Base-by-base conservation (phyloP, 176 grass and related monocot species). In the Typha latifolia region DNA sequence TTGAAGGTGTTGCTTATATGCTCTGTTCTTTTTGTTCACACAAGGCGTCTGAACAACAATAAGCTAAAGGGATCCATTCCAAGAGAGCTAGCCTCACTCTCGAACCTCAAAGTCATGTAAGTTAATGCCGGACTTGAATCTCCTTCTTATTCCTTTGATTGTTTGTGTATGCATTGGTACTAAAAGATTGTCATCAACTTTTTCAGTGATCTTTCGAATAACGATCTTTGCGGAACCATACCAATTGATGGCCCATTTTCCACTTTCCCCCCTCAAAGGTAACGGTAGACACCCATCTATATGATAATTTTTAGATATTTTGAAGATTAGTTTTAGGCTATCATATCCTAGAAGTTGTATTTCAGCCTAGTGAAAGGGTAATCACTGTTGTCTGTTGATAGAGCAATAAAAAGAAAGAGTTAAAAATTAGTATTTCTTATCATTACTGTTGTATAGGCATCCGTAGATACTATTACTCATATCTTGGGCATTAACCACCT, bases 151-250 rank as follows among this genome's bases (percentile, higher is more conserved):
- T 69, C 57, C 4, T 47, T 53, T 18, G 9, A 69, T 27, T 22
- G 12, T 59, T 27, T 22, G 12, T 59, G 49, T 55, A 12, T 23
- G 14, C 15, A 16, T 32, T 79, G 23, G 31, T 66, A 47, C 16
- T 12, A 18, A 66, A 74, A 21, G 16, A 64, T 64, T 61, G 14
- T 14, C 19, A 14, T 74, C 68, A 43, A 43, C 37, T 32, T 15
- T 49, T 71, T 70, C 51, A 97, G 89, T 47, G 85, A 97, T 72
- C 37, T 97, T 63, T 93, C 94, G 56, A 97, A 87, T 81, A 97
- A 97, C 72, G 94, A 92, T 81, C 81, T 97, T 0, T 97, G 94
- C 51, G 89, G 94, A 84, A 97, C 94, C 15, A 86, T 97, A 66
- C 94, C 94, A 48, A 85, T 75, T 15, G 94, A 93, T 51, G 94